phyloP scores from a whole-genome alignment of 148 eudicot species.

The Polygonum maritimum region DNA sequence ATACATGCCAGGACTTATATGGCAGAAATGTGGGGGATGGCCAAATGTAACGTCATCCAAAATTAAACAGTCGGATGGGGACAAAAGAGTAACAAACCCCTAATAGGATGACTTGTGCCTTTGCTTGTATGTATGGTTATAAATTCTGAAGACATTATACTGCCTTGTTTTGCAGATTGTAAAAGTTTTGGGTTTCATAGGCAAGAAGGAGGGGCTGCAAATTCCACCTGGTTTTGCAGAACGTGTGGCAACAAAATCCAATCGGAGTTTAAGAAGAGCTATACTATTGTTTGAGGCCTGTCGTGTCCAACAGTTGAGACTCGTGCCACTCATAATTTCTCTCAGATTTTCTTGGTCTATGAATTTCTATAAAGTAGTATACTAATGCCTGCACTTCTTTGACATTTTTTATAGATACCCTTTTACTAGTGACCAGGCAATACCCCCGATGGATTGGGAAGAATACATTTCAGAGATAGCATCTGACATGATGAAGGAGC shows the following conservation, averaged over 20 bases:
- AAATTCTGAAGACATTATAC: background rate
- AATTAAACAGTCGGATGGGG: background rate
- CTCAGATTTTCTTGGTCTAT: background rate
- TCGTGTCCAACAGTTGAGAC: conserved; percentile 82
- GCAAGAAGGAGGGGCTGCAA: conserved; percentile 77
- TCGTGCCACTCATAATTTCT: background rate
- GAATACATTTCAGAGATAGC: conserved; percentile 79
- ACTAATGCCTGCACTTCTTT: conserved; percentile 1
- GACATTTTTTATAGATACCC: conserved; percentile 55
- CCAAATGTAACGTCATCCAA: background rate
- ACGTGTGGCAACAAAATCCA: conserved; percentile 77
- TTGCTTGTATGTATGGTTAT: background rate
- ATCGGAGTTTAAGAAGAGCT: conserved; percentile 86
- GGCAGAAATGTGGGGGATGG: background rate
- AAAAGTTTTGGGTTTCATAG: conserved; percentile 75
- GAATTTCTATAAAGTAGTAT: background rate
- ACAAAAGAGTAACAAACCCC: background rate
- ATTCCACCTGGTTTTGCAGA: conserved; percentile 71
- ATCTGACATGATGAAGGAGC: conserved; percentile 88
- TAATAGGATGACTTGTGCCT: background rate
- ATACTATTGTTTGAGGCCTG: conserved; percentile 79
- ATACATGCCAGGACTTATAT: too few species aligned
- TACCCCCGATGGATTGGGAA: conserved; percentile 98
- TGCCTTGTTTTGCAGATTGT: conserved; percentile 48
- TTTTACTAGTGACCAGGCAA: conserved; percentile 58